A percentile compares a stretch with the other conserved stretches of the same genome.
Conservation (phyloP, 768 basidiomycete species). For the Phaeolepiota aurea region DNA sequence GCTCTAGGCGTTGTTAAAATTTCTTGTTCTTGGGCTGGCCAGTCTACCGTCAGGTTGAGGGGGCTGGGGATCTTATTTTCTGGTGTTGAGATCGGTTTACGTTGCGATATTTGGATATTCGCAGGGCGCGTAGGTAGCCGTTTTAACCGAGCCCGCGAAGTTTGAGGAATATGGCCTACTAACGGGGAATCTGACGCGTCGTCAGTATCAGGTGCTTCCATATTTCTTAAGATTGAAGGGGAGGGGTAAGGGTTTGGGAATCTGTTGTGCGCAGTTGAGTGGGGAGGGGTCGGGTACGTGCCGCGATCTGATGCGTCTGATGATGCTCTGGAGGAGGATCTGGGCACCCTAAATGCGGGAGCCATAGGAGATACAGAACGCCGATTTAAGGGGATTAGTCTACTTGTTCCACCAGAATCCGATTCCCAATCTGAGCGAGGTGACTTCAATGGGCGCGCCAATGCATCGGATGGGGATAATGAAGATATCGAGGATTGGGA, state of each 20-base stretch:
- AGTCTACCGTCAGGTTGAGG: conserved; percentile 43
- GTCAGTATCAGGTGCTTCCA: too few relatives aligned
- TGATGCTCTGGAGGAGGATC: conserved; percentile 24
- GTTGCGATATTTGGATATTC: conserved; percentile 37
- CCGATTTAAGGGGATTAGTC: conserved; percentile 57
- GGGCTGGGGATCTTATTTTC: conserved; percentile 34
- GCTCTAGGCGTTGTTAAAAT: conserved; percentile 49
- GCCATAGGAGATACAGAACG: conserved; percentile 70
- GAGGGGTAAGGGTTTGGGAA: too few relatives aligned
- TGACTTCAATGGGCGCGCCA: conserved; percentile 22
- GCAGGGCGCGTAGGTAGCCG: conserved; percentile 37
- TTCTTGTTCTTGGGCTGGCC: conserved; percentile 43
- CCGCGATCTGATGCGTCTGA: conserved; percentile 34
- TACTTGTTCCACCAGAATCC: conserved; percentile 40
- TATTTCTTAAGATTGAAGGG: too few relatives aligned
- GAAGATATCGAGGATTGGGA: conserved; percentile 64
- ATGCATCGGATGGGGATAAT: conserved; percentile 45
- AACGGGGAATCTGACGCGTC: conserved; percentile 48
- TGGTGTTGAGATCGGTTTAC: conserved; percentile 8
- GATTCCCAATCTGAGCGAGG: conserved; percentile 48
- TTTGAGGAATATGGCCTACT: conserved; percentile 23
- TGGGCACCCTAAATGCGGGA: conserved; percentile 33
- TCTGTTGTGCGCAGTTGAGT: too few relatives aligned
- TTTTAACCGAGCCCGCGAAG: conserved; percentile 44
- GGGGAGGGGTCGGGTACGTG: conserved; percentile 22